Evolutionary conservation across 2,329 filamentous ascomycete genomes (phyloP), one percentile per base, ranked within the genome.

Genomic region (Curvularia sp.): DNA sequence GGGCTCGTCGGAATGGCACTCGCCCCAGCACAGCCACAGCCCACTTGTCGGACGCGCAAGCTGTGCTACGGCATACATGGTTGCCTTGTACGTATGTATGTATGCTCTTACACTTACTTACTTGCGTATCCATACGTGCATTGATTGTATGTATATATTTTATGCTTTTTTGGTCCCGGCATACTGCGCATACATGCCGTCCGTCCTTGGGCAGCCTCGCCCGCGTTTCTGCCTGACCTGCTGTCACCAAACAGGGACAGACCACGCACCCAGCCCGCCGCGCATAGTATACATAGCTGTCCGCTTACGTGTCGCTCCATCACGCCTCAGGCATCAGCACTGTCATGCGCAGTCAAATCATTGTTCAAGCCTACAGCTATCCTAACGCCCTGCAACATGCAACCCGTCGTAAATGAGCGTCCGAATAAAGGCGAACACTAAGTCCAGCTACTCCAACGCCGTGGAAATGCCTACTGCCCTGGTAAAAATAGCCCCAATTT

Each of bases 401-500:
- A 66, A 63, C 57, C 63, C 60, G 59, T 68, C 61, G 59, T 64
- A 60, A 70, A 65, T 51, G 71, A 72, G 69, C 54, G 67, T 66
- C 62, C 58, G 57, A 69, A 65, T 21, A 50, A 64, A 64, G 57
- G 49, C 39, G 36, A 59, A 63, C 58, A 54, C 49, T 42, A 38
- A 51, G 51, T 56, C 59, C 49, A 63, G 59, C 63, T 60, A 61
- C 51, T 61, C 46, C 53, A 49, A 74, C 71, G 65, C 70, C 73
- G 32, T 64, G 63, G 58, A 66, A 70, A 75, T 75, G 74, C 71
- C 55, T 62, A 55, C 65, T 69, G 57, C 59, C 50, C 60, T 55
- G 51, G 56, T 69, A 71, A 42, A 36, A 74, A 74, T 73, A 61
- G 48, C 48, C 57, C 59, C 61, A 59, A 43, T 6, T 3, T 9